phyloP scores from a whole-genome alignment of 768 basidiomycete species.

The Phylloporus arenicola region DNA sequence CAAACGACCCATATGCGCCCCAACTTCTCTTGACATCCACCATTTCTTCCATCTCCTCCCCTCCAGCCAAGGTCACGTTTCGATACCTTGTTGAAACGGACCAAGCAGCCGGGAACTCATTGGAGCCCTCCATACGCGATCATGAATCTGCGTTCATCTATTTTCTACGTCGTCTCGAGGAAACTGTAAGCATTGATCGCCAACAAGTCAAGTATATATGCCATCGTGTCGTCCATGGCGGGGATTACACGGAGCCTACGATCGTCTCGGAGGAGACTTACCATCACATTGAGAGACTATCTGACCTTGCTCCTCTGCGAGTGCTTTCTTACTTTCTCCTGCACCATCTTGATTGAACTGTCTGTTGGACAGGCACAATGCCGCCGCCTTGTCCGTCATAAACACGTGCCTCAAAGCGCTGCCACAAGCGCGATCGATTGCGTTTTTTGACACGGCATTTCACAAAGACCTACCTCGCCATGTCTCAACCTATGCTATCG shows the following conservation, averaged over 20 bases:
- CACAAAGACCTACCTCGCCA: constrained; percentile 72
- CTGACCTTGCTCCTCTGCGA: constrained; percentile 76
- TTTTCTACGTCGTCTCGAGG: constrained; percentile 48
- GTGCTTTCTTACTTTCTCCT: constrained; percentile 33
- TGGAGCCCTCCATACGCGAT: constrained; percentile 39
- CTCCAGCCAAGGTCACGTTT: constrained; percentile 50
- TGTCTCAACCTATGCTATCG: constrained; percentile 75
- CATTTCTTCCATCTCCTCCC: constrained; percentile 52
- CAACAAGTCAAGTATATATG: constrained; percentile 49
- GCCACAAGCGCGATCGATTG: constrained; percentile 65
- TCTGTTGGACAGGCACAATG: constrained; percentile 47
- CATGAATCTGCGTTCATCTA: constrained; percentile 60
- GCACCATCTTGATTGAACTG: not conserved
- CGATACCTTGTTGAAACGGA: constrained; percentile 25
- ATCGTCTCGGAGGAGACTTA: constrained; percentile 62
- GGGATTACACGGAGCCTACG: constrained; percentile 67
- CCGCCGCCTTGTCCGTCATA: constrained; percentile 56
- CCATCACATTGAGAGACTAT: constrained; percentile 67
- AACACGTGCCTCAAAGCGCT: constrained; percentile 57
- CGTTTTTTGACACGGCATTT: constrained; percentile 87
- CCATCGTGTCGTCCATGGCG: constrained; percentile 86
- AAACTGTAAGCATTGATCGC: constrained; percentile 39
- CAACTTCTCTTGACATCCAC: constrained; percentile 47
- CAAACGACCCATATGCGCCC: constrained; percentile 29
- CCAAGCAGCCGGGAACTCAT: constrained; percentile 1